Percentiles rank a stretch among this genome's conserved stretches.
phyloP scores from a whole-genome alignment of 1,284 basidiomycete genomes.

The Austroboletus niveus region DNA sequence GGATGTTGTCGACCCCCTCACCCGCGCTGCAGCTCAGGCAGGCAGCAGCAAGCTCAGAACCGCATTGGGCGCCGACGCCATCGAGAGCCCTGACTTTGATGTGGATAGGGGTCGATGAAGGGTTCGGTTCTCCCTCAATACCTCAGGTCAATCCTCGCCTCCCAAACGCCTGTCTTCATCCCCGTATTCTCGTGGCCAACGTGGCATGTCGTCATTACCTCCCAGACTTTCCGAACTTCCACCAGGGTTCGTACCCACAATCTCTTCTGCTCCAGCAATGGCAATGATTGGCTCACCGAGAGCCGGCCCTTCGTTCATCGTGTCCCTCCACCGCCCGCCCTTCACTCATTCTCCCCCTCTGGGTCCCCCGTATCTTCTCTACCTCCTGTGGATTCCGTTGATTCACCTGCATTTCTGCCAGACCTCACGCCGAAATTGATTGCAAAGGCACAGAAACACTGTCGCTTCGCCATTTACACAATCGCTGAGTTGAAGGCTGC shows the following conservation, averaged over 20 bases:
- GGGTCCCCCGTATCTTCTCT: conserved; percentile 5
- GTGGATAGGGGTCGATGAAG: conserved; percentile 6
- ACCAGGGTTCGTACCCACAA: conserved; percentile 26
- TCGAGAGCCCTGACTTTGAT: conserved; percentile 16
- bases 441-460: conserved; percentile 83
- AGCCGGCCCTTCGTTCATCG: conserved; percentile 8
- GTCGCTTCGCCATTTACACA: conserved; percentile 87
- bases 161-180: conserved; percentile 10
- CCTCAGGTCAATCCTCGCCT: conserved; percentile 10
- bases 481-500: conserved; percentile 77
- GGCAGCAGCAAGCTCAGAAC: conserved; percentile 8
- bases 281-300: conserved; percentile 13
- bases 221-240: conserved; percentile 20
- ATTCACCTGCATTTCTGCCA: conserved; percentile 26
- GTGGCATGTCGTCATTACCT: conserved; percentile 11
- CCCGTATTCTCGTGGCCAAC: conserved; percentile 8
- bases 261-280: not conserved
- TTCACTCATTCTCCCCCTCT: conserved; percentile 6
- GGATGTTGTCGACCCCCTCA: conserved; percentile 19
- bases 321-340: conserved; percentile 9
- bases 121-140: conserved; percentile 13
- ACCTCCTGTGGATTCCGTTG: conserved; percentile 8
- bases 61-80: conserved; percentile 26
- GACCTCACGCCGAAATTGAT: conserved; percentile 65
- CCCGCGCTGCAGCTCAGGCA: conserved; percentile 1